phyloP scores from a whole-genome alignment of 163 green algal species.

The Scenedesmus sp. region DNA sequence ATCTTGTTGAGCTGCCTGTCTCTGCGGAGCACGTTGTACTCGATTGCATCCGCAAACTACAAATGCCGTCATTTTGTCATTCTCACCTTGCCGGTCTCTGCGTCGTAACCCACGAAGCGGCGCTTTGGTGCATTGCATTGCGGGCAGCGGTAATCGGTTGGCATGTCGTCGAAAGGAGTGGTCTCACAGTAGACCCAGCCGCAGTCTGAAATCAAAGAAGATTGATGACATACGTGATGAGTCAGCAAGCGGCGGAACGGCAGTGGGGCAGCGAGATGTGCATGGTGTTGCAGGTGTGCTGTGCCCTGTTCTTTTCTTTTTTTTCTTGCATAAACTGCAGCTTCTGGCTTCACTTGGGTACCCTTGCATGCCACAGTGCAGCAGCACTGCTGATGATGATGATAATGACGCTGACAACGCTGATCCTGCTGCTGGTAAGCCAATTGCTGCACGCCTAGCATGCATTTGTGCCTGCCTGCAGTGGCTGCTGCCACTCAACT shows the following conservation, averaged over 20 bases:
- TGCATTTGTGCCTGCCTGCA: not conserved
- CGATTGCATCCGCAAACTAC: no score
- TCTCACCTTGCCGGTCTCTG: conserved; percentile 81
- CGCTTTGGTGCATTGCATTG: conserved; percentile 93
- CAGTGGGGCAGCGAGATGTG: not conserved
- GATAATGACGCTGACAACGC: no score
- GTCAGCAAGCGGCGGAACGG: not conserved
- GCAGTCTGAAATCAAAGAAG: conserved; percentile 34
- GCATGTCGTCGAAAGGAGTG: conserved; percentile 89
- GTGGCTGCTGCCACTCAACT: not conserved
- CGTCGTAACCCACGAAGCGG: conserved; percentile 91
- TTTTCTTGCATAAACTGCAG: no score
- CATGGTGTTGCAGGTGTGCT: no score
- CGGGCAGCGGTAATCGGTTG: conserved; percentile 87
- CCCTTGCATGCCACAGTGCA: no score
- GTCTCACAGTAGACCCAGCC: conserved; percentile 76
- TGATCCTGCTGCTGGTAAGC: no score
- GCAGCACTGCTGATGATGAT: no score
- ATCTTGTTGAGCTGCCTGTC: no score
- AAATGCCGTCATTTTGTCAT: no score
- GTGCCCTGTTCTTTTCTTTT: no score
- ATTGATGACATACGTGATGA: not conserved
- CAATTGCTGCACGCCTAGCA: not conserved
- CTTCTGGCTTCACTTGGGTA: no score
- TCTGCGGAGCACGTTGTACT: no score